Conservation (phyloP, 1,139 yeast species). For the Lodderomyces metapsilosis region DNA sequence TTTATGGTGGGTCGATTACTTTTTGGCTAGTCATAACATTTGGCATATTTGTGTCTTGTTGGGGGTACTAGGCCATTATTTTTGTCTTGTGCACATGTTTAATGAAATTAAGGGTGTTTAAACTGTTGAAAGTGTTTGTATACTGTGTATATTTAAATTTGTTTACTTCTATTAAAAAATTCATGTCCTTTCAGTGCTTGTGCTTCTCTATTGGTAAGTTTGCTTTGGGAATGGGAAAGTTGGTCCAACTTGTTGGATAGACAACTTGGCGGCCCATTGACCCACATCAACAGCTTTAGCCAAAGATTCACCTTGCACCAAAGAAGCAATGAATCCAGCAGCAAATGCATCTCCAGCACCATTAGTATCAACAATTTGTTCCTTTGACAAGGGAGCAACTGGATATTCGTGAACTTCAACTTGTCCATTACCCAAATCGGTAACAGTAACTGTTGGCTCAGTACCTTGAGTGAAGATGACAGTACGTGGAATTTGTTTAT, state of each 20-base stretch:
- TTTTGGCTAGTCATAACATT: constrained; percentile 76
- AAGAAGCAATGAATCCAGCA: constrained; percentile 91
- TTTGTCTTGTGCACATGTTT: constrained; percentile 71
- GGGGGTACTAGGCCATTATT: constrained; percentile 85
- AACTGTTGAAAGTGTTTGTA: neutral
- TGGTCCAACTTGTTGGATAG: constrained; percentile 93
- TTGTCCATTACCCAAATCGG: constrained; percentile 45
- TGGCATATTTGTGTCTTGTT: constrained; percentile 93
- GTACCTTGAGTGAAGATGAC: constrained; percentile 92
- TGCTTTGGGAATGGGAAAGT: constrained; percentile 85
- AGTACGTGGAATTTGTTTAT: constrained; percentile 69
- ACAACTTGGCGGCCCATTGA: constrained; percentile 93
- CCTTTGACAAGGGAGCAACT: constrained; percentile 67
- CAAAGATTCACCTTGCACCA: constrained; percentile 70
- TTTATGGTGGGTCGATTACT: constrained; percentile 83
- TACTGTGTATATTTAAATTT: constrained; percentile 2
- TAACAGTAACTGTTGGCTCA: constrained; percentile 80
- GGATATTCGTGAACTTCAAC: constrained; percentile 53
- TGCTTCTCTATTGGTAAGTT: constrained; percentile 31
- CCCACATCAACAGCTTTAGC: constrained; percentile 75
- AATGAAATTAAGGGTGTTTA: constrained; percentile 5
- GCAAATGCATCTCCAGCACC: constrained; percentile 99
- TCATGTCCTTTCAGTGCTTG: neutral
- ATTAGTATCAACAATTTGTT: constrained; percentile 83
- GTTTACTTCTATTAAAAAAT: neutral